phyloP scores from a whole-genome alignment of 2,329 filamentous ascomycete species.

The Cytospora schulzeri region DNA sequence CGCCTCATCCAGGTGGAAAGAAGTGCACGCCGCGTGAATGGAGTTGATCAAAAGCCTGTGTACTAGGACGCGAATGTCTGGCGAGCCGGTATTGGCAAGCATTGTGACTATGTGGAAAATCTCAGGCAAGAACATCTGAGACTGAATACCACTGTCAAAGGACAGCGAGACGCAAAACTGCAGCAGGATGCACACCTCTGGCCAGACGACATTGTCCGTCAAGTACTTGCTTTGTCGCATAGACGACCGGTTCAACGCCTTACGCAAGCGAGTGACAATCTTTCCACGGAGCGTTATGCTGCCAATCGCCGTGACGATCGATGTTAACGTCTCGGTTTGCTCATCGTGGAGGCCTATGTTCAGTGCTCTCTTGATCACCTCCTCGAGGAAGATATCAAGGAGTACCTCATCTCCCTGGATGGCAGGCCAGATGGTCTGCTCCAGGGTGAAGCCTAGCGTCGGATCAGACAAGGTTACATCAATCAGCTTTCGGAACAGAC shows the following conservation, averaged over 20 bases:
- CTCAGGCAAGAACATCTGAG: conserved; percentile 68
- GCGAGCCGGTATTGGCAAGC: conserved; percentile 65
- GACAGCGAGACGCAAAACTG: conserved; percentile 68
- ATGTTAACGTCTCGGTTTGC: conserved; percentile 61
- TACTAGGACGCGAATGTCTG: conserved; percentile 59
- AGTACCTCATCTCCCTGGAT: conserved; percentile 67
- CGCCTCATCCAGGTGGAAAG: conserved; percentile 63
- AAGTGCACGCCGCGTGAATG: conserved; percentile 68
- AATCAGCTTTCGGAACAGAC: conserved; percentile 66
- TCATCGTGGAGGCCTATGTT: conserved; percentile 60
- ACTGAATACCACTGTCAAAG: conserved; percentile 68
- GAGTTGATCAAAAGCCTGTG: conserved; percentile 68
- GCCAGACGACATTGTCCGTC: conserved; percentile 68
- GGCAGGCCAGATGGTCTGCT: conserved; percentile 66
- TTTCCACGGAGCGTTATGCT: conserved; percentile 68
- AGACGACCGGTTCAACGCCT: conserved; percentile 68
- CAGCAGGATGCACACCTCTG: conserved; percentile 68
- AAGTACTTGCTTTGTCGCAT: conserved; percentile 66
- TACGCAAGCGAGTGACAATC: conserved; percentile 65
- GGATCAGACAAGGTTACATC: conserved; percentile 65
- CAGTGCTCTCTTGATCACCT: conserved; percentile 65
- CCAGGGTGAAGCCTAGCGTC: conserved; percentile 60
- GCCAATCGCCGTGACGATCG: conserved; percentile 64
- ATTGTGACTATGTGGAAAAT: conserved; percentile 73
- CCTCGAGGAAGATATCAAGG: conserved; percentile 68